phyloP scores from a whole-genome alignment of 306 rosid genomes.

The Castanopsis chinensis region DNA sequence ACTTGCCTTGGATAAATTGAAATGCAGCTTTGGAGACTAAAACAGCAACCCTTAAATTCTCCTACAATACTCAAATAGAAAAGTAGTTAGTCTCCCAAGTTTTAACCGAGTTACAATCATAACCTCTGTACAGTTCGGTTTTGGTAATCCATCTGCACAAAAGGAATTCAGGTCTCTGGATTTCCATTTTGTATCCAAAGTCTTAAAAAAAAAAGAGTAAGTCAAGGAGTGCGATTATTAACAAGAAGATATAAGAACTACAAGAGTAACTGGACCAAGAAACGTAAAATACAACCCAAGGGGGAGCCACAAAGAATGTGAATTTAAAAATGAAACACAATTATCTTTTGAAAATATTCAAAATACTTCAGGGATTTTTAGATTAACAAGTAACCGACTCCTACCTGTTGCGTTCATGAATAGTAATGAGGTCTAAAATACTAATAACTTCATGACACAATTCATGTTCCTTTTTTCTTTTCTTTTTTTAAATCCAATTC shows the following conservation, averaged over 20 bases:
- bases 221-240: background rate
- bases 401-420: too few species aligned
- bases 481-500: too few species aligned
- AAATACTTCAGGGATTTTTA: background rate
- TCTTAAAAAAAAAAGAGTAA: background rate
- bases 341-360: background rate
- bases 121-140: background rate
- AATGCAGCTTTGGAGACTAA: conserved; percentile 91
- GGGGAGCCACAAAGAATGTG: background rate
- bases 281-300: background rate
- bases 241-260: background rate
- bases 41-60: conserved; percentile 74
- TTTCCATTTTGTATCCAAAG: background rate
- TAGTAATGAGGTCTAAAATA: too few species aligned
- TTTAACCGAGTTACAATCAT: background rate
- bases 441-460: too few species aligned
- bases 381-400: too few species aligned
- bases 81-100: background rate
- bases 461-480: too few species aligned
- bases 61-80: conserved; percentile 42
- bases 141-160: background rate
- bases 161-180: background rate
- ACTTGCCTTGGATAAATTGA: conserved; percentile 69
- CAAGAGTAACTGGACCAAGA: background rate
- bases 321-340: background rate